Evolutionary conservation across 1,139 yeast genomes (phyloP).

Genomic region (Pichia sp.): DNA sequence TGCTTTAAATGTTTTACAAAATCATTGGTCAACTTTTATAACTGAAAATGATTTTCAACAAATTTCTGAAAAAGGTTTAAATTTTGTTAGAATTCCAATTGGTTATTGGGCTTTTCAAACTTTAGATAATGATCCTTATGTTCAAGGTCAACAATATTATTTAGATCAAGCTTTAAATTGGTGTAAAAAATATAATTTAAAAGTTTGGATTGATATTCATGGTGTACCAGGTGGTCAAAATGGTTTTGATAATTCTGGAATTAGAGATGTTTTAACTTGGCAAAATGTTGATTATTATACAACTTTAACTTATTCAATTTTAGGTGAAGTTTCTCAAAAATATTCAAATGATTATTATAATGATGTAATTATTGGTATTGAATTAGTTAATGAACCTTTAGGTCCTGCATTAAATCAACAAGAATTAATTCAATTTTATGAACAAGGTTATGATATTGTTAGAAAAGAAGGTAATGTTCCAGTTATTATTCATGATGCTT

Average conservation of each 20-base stretch:
- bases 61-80: constrained; percentile 46
- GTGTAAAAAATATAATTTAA: constrained; percentile 57
- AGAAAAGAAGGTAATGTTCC: constrained; percentile 32
- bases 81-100: constrained; percentile 57
- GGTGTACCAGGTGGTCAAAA: constrained; percentile 98
- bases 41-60: constrained; percentile 47
- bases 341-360: constrained; percentile 40
- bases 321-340: constrained; percentile 38
- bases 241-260: constrained; percentile 93
- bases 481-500: constrained; percentile 54
- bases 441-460: constrained; percentile 38
- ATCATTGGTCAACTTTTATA: constrained; percentile 52
- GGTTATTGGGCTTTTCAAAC: constrained; percentile 63
- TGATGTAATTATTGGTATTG: constrained; percentile 54
- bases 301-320: constrained; percentile 40
- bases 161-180: constrained; percentile 65
- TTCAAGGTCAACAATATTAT: constrained; percentile 48
- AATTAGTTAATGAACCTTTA: constrained; percentile 63
- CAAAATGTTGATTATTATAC: constrained; percentile 45
- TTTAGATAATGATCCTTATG: constrained; percentile 49
- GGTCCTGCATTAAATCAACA: constrained; percentile 37
- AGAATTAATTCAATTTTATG: constrained; percentile 37
- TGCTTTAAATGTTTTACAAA: constrained; percentile 37
- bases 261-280: constrained; percentile 60
- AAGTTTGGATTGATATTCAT: constrained; percentile 89